phyloP scores from a whole-genome alignment of 148 eudicot genomes.

The Limonium bicolor region DNA sequence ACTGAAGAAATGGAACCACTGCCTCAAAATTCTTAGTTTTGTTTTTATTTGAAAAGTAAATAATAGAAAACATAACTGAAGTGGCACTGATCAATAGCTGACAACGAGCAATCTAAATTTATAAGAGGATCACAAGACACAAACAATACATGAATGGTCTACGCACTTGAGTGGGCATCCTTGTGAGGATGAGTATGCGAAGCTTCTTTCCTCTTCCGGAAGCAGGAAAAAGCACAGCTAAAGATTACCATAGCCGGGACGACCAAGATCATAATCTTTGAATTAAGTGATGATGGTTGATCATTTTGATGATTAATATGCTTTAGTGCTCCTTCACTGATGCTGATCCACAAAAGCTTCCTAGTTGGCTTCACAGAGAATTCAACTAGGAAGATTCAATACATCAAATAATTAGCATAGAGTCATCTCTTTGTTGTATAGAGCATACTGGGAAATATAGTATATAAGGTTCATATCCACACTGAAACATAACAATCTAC shows the following conservation, averaged over 20 bases:
- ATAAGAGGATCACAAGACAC: not conserved
- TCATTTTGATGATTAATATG: slow-evolving; percentile 9
- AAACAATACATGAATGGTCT: not conserved
- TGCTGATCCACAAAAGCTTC: not conserved
- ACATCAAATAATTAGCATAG: not conserved
- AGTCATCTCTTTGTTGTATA: too few relatives aligned
- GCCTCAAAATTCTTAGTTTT: not conserved
- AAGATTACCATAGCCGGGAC: slow-evolving; percentile 44
- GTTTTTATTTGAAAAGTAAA: not conserved
- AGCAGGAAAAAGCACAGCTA: slow-evolving; percentile 28
- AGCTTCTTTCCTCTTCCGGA: slow-evolving; percentile 31
- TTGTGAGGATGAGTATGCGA: slow-evolving; percentile 27
- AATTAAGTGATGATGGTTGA: slow-evolving; percentile 11
- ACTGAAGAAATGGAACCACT: not conserved
- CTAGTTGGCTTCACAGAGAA: not conserved
- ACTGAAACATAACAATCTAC: too few relatives aligned
- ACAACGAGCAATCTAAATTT: not conserved
- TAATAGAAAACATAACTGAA: not conserved
- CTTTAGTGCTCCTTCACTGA: not conserved
- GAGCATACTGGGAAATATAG: too few relatives aligned
- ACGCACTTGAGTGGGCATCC: slow-evolving; percentile 59
- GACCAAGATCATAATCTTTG: slow-evolving; percentile 43
- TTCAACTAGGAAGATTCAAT: not conserved
- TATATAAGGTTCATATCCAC: too few relatives aligned
- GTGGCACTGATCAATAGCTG: not conserved